Percentiles rank a stretch among this genome's conserved stretches.
Conservation (phyloP, 2,329 filamentous ascomycete species). For the Cyanodermella asteris region DNA sequence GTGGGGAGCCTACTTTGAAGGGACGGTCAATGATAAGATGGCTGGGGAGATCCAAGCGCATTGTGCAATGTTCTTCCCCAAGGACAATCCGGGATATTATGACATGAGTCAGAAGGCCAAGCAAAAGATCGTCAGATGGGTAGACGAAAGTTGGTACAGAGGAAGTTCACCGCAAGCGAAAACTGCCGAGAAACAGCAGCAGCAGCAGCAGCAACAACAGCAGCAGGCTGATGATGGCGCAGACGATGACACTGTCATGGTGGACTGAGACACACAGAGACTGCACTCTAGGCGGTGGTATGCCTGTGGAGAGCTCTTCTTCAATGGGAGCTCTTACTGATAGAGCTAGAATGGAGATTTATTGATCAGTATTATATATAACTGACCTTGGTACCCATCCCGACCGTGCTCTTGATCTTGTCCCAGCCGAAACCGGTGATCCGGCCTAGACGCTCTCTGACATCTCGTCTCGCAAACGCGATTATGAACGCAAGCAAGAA, state of each 20-base stretch:
- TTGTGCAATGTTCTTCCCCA: conserved; percentile 27
- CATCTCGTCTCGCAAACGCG: conserved; percentile 50
- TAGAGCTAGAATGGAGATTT: no score
- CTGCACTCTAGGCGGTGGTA: no score
- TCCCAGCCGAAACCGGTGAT: conserved; percentile 51
- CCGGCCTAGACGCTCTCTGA: conserved; percentile 52
- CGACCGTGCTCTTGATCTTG: conserved; percentile 64
- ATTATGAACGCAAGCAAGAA: conserved; percentile 62
- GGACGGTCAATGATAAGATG: conserved; percentile 57
- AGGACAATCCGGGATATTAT: conserved; percentile 23
- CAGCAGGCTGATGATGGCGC: no score
- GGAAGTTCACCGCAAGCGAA: no score
- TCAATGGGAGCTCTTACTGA: no score
- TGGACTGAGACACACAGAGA: no score
- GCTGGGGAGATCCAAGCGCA: conserved; percentile 64
- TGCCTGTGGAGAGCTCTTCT: no score
- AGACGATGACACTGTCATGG: no score
- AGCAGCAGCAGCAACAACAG: no score
- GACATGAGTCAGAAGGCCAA: conserved; percentile 17
- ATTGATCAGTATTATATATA: conserved; percentile 76
- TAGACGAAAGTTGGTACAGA: conserved; percentile 11
- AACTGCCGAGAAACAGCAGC: no score
- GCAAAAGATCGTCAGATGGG: conserved; percentile 16
- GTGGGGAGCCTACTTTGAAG: conserved; percentile 13
- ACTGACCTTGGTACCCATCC: conserved; percentile 93